Evolutionary conservation across 108 stramenopile species (phyloP).

Genomic region (Conticribra weissflogii): DNA sequence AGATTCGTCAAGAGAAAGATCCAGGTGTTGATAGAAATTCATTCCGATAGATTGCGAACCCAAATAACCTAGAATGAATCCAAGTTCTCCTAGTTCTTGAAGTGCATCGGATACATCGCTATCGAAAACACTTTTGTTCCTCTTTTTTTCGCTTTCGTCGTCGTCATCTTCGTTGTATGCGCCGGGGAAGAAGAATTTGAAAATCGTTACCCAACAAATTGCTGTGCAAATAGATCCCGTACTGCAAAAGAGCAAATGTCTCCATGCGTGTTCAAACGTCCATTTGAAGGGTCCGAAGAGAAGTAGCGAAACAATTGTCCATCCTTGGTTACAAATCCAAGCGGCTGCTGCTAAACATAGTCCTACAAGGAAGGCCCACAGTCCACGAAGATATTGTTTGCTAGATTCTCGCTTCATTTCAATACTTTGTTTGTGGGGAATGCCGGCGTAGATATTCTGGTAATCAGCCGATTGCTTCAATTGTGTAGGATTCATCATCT

Average conservation of each 20-base stretch:
- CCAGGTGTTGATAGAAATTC: slow-evolving; percentile 3
- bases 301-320: slow-evolving; percentile 22
- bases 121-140: background rate
- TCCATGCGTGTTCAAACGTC: slow-evolving; percentile 24
- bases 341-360: slow-evolving; percentile 14
- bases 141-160: background rate
- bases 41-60: slow-evolving; percentile 6
- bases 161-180: slow-evolving; percentile 15
- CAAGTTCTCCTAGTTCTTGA: slow-evolving; percentile 40
- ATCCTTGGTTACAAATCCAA: slow-evolving; percentile 35
- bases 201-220: slow-evolving; percentile 21
- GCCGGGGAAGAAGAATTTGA: slow-evolving; percentile 15
- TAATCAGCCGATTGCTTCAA: too few species aligned
- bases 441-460: too few species aligned
- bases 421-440: too few species aligned
- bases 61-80: slow-evolving; percentile 33
- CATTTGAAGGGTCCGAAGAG: slow-evolving; percentile 34
- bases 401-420: too few species aligned
- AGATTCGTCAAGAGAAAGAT: background rate
- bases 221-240: slow-evolving; percentile 17
- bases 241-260: slow-evolving; percentile 22
- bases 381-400: slow-evolving; percentile 3
- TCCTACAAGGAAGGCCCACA: slow-evolving; percentile 30
- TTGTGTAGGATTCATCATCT: too few species aligned
- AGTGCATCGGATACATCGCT: slow-evolving; percentile 21